Percentiles rank a stretch among this genome's conserved stretches.
These are phyloP conservation scores for Microglena sp. DNA, from an alignment of 139 green algal genomes.

Conservation along the genomic window DNA sequence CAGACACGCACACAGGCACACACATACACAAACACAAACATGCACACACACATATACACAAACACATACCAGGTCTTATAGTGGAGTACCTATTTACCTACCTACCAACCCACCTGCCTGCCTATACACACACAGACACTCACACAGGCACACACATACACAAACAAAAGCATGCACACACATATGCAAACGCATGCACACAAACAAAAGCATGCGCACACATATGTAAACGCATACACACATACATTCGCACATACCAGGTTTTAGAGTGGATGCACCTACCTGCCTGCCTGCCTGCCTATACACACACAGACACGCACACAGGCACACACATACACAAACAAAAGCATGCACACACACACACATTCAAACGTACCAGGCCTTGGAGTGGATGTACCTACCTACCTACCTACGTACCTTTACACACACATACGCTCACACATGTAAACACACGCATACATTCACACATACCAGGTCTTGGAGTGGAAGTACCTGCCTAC, in stretches of 20 bases:
- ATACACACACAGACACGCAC: background rate
- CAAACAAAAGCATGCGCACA: background rate
- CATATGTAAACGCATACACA: background rate
- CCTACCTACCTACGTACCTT: background rate
- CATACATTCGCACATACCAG: background rate
- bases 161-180: background rate
- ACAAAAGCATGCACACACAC: background rate
- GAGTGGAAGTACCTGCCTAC: background rate
- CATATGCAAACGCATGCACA: background rate
- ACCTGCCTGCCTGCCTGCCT: too few species aligned
- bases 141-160: background rate
- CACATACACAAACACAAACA: background rate
- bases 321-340: background rate
- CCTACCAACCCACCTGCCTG: background rate
- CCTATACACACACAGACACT: background rate
- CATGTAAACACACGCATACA: background rate
- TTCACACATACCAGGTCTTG: background rate
- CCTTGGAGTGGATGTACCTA: background rate
- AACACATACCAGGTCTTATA: background rate
- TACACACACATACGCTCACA: background rate
- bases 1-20: background rate
- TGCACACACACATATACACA: background rate
- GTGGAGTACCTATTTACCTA: too few species aligned
- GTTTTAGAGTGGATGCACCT: too few species aligned
- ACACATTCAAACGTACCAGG: background rate